Evolutionary conservation across 2,329 filamentous ascomycete species (phyloP).

Genomic region (Pezicula neosporulosa): DNA sequence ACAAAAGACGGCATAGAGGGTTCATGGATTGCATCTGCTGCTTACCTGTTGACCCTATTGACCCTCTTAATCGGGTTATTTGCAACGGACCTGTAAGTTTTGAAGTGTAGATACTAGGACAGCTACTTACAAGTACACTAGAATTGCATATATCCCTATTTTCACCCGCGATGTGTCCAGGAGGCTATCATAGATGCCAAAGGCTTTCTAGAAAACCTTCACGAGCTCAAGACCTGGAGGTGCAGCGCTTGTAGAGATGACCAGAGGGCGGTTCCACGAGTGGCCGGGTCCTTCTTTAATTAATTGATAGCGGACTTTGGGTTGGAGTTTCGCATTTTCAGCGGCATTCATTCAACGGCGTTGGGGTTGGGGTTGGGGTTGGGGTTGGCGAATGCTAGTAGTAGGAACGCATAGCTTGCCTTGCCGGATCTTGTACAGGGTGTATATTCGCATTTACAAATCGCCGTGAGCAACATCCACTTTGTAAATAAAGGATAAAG

Average conservation of each 20-base stretch:
- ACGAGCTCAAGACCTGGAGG: background rate
- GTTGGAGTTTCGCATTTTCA: background rate
- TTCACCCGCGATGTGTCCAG: background rate
- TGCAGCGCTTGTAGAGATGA: background rate
- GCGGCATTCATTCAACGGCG: background rate
- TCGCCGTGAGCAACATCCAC: too few species aligned
- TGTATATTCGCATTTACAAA: too few species aligned
- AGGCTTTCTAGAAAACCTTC: background rate
- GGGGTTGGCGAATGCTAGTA: background rate
- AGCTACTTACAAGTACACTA: background rate
- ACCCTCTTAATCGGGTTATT: background rate
- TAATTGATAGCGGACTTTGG: background rate
- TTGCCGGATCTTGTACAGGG: too few species aligned
- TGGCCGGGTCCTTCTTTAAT: background rate
- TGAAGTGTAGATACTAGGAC: background rate
- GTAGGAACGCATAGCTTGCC: too few species aligned
- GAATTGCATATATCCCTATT: background rate
- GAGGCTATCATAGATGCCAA: background rate
- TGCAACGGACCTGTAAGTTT: background rate
- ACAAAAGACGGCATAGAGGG: background rate
- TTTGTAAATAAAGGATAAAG: background rate
- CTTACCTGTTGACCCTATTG: background rate
- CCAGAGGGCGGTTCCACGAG: background rate
- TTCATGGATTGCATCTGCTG: constrained; percentile 1
- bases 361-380: background rate